Base-by-base conservation (phyloP, 2,329 filamentous ascomycete genomes). In the Cryphonectria japonica region DNA sequence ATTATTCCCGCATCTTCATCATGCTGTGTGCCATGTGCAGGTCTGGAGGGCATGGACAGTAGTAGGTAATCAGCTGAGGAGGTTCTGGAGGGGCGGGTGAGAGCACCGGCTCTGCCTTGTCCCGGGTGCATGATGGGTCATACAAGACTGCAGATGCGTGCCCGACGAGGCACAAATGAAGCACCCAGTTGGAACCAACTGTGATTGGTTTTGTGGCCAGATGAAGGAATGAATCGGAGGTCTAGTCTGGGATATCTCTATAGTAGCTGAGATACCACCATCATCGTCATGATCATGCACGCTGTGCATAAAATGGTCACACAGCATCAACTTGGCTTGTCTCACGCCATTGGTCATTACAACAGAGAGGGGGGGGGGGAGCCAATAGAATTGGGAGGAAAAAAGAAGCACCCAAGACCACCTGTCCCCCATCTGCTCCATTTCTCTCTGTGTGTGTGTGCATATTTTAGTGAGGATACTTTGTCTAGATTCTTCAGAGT, bases 401-500 rank as follows among this genome's bases (percentile, higher is more conserved):
- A 39, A 11, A 39, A 39, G 37, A 39, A 39, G 37, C 5, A 4
- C 9, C 37, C 37, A 39, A 39, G 9, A 62, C 46, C 9, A 43
- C 32, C 37, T 37, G 67, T 50, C 34, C 63, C 7, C 65, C 65
- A 39, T 65, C 57, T 46, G 19, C 46, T 64, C 46, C 59, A 50
- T 64, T 59, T 65, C 69, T 70, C 46, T 60, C 65, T 34, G 3
- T 34, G 34, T 34, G 34, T 34, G 34, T 3, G 7, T 62, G 69
- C 69, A 64, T 68, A 46, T 39, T 11, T 59, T 29, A 34, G 41
- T 59, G 26, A 70, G 65, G 62, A 66, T 50, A 68, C 67, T 41
- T 50, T 70, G 69, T 70, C 69, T 70, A 65, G 64, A 59, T 59
- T 39, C 37, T 39, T 11, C 59, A 61, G 22, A 34, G 39, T n/a